Evolutionary conservation across 2,329 filamentous ascomycete species (phyloP).

Genomic region (Stylonectria norvegica): DNA sequence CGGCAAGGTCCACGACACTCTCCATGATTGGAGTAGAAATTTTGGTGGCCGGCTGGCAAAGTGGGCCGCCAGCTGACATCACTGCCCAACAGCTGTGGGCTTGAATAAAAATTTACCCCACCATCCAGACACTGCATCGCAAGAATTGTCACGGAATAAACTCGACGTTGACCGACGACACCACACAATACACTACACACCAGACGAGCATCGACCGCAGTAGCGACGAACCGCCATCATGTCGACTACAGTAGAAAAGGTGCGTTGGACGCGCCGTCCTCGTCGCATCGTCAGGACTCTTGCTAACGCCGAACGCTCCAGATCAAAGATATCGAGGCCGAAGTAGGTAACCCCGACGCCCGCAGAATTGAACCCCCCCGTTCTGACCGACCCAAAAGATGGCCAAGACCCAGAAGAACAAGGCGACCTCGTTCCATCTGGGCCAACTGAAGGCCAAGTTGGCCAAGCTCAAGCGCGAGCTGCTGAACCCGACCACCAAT

Average conservation of each 20-base stretch:
- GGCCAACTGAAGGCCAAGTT: constrained; percentile 97
- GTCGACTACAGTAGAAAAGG: constrained; percentile 98
- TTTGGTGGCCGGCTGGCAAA: constrained; percentile 3
- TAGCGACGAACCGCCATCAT: constrained; percentile 53
- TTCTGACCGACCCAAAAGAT: constrained; percentile 54
- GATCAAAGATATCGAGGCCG: constrained; percentile 96
- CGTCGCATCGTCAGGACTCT: constrained; percentile 1
- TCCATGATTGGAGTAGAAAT: not conserved
- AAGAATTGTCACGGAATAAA: constrained; percentile 23
- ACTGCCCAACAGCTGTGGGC: constrained; percentile 22
- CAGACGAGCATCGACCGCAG: not conserved
- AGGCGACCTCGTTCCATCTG: constrained; percentile 88
- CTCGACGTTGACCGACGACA: not conserved
- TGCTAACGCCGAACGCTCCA: constrained; percentile 42
- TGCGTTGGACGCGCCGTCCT: constrained; percentile 36
- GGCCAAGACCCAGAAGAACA: constrained; percentile 97
- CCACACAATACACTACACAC: constrained; percentile 5
- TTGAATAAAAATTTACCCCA: constrained; percentile 40
- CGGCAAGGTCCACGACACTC: not conserved
- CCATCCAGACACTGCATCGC: constrained; percentile 27
- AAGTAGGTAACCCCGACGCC: constrained; percentile 56
- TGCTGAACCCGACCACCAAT: constrained; percentile 79
- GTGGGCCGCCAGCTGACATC: constrained; percentile 31
- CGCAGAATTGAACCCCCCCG: constrained; percentile 3
- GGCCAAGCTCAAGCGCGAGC: constrained; percentile 93